Percentiles rank a stretch among this genome's conserved stretches.
Evolutionary conservation across 148 eudicot genomes (phyloP).

Genomic region (Cornus florida): DNA sequence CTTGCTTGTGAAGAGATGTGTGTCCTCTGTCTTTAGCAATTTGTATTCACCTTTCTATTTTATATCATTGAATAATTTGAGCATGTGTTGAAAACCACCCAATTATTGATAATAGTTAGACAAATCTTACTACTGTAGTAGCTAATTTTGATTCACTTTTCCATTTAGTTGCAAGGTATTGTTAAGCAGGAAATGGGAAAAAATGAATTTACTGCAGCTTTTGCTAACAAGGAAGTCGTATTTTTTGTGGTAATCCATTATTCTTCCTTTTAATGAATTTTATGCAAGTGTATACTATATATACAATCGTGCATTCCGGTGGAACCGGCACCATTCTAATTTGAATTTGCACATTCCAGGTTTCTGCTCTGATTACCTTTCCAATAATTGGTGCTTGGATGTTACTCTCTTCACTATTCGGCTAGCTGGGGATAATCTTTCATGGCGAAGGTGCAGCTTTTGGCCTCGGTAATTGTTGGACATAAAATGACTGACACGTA

Average conservation of each 20-base stretch:
- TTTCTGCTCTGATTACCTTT: slow-evolving; percentile 55
- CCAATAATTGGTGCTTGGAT: slow-evolving; percentile 59
- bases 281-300: background rate
- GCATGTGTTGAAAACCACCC: too few species aligned
- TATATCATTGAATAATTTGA: background rate
- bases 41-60: slow-evolving; percentile 1
- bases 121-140: background rate
- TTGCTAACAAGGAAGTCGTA: slow-evolving; percentile 67
- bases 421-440: slow-evolving; percentile 17
- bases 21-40: background rate
- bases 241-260: slow-evolving; percentile 57
- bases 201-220: slow-evolving; percentile 49
- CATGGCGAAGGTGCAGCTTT: background rate
- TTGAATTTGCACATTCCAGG: slow-evolving; percentile 39
- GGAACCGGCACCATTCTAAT: slow-evolving; percentile 12
- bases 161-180: slow-evolving; percentile 62
- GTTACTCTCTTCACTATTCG: slow-evolving; percentile 47
- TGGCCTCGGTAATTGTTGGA: background rate
- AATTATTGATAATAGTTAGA: background rate
- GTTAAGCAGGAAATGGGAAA: slow-evolving; percentile 56
- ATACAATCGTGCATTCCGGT: background rate
- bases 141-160: slow-evolving; percentile 5
- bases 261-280: background rate
- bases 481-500: background rate
- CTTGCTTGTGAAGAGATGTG: background rate